phyloP scores from a whole-genome alignment of 371 early-diverging fungal species.

The Neoconidiobolus thromboides region DNA sequence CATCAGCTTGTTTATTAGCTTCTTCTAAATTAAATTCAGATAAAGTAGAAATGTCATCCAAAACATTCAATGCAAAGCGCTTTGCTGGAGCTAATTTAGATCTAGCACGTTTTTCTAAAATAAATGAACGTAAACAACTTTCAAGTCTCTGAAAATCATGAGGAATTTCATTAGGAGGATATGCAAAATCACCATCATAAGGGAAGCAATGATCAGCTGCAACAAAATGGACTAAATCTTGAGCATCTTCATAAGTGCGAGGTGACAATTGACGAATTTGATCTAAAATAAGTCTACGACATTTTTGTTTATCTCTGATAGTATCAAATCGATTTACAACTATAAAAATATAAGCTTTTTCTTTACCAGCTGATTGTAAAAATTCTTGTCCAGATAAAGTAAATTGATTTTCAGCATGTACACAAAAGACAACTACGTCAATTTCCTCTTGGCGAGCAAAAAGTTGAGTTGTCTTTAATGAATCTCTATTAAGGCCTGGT shows the following conservation, averaged over 20 bases:
- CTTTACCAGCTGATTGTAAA: slow-evolving; percentile 80
- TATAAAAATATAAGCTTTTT: slow-evolving; percentile 95
- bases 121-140: slow-evolving; percentile 68
- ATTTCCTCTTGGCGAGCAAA: slow-evolving; percentile 96
- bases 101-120: slow-evolving; percentile 82
- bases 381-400: slow-evolving; percentile 84
- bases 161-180: slow-evolving; percentile 23
- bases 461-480: slow-evolving; percentile 83
- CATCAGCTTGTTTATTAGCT: slow-evolving; percentile 13
- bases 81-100: slow-evolving; percentile 90
- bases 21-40: slow-evolving; percentile 28
- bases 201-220: slow-evolving; percentile 42
- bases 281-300: slow-evolving; percentile 74
- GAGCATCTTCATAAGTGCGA: slow-evolving; percentile 71
- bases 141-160: slow-evolving; percentile 63
- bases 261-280: slow-evolving; percentile 88
- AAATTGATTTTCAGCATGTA: slow-evolving; percentile 95
- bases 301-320: slow-evolving; percentile 83
- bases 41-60: slow-evolving; percentile 38
- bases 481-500: slow-evolving; percentile 95
- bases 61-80: slow-evolving; percentile 62
- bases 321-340: slow-evolving; percentile 93
- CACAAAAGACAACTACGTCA: slow-evolving; percentile 95
- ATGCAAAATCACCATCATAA: slow-evolving; percentile 9
- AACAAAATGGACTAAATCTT: slow-evolving; percentile 91